phyloP scores from a whole-genome alignment of 2,329 filamentous ascomycete species.

The Penicillium sp. region DNA sequence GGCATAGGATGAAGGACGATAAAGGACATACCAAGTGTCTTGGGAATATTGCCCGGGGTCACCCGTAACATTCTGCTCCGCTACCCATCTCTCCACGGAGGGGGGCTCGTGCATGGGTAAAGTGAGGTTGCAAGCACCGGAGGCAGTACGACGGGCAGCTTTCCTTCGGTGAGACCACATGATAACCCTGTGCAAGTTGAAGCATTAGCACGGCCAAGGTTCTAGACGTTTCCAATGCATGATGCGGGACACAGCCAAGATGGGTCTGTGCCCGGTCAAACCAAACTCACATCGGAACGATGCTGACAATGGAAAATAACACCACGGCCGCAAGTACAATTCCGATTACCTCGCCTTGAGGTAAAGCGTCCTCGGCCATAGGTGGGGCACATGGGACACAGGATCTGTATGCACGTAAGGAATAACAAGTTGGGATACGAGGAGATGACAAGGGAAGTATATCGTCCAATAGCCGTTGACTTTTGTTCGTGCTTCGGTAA shows the following conservation, averaged over 20 bases:
- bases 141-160: constrained; percentile 9
- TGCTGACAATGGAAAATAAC: constrained; percentile 28
- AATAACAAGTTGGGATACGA: constrained; percentile 12
- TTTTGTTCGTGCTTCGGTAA: neutral
- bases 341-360: constrained; percentile 25
- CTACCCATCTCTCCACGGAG: constrained; percentile 28
- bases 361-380: constrained; percentile 22
- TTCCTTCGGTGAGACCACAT: constrained; percentile 23
- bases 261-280: constrained; percentile 9
- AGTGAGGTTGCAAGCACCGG: neutral
- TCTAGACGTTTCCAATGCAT: constrained; percentile 17
- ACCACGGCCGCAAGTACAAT: constrained; percentile 30
- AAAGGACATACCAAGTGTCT: constrained; percentile 26
- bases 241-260: constrained; percentile 13
- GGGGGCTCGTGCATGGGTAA: constrained; percentile 15
- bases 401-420: constrained; percentile 6
- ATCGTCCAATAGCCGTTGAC: constrained; percentile 7
- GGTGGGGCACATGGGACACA: constrained; percentile 12
- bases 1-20: constrained; percentile 3
- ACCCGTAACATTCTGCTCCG: constrained; percentile 19
- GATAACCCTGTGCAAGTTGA: constrained; percentile 16
- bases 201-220: constrained; percentile 5
- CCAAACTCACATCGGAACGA: constrained; percentile 30
- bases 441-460: constrained; percentile 3
- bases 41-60: constrained; percentile 20